Evolutionary conservation across 495 filamentous ascomycete species (phyloP).

Genomic region (Massariosphaeria phaeospora): DNA sequence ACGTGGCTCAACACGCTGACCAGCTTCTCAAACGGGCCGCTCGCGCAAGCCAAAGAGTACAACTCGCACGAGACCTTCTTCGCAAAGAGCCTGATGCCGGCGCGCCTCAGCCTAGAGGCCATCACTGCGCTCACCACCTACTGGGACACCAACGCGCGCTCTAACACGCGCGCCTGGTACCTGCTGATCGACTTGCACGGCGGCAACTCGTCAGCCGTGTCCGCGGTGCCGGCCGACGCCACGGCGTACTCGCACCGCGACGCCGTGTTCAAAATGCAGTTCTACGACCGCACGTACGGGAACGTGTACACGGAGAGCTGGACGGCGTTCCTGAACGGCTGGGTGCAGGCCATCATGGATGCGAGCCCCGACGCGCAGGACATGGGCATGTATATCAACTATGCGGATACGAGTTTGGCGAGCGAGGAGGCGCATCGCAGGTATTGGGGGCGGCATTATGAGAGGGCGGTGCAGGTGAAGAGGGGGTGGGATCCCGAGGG

Average conservation of each 20-base stretch:
- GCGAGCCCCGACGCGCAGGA: constrained; percentile 31
- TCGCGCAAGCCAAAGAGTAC: constrained; percentile 12
- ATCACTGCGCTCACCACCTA: constrained; percentile 47
- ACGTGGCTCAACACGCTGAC: constrained; percentile 20
- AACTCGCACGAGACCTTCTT: constrained; percentile 47
- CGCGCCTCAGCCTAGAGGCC: constrained; percentile 37
- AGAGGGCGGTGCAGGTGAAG: constrained; percentile 49
- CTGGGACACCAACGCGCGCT: constrained; percentile 29
- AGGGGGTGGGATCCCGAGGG: constrained; percentile 49
- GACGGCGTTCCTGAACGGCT: constrained; percentile 45
- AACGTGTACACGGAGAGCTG: constrained; percentile 37
- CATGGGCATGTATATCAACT: constrained; percentile 58
- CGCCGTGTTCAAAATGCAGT: constrained; percentile 56
- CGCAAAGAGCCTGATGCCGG: constrained; percentile 44
- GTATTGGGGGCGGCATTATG: constrained; percentile 53
- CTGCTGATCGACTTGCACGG: constrained; percentile 23
- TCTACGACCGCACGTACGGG: constrained; percentile 37
- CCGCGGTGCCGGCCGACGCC: constrained; percentile 3
- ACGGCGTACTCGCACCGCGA: constrained; percentile 53
- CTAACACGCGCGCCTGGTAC: constrained; percentile 18
- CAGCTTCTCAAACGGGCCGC: constrained; percentile 13
- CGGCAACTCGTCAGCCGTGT: constrained; percentile 15
- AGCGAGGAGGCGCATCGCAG: constrained; percentile 44
- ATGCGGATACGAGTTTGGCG: constrained; percentile 58
- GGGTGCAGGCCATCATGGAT: constrained; percentile 32